These are phyloP conservation scores for Sphagnum tenellum DNA, from an alignment of 225 moss, liverwort and hornwort genomes.

Conservation along the genomic window DNA sequence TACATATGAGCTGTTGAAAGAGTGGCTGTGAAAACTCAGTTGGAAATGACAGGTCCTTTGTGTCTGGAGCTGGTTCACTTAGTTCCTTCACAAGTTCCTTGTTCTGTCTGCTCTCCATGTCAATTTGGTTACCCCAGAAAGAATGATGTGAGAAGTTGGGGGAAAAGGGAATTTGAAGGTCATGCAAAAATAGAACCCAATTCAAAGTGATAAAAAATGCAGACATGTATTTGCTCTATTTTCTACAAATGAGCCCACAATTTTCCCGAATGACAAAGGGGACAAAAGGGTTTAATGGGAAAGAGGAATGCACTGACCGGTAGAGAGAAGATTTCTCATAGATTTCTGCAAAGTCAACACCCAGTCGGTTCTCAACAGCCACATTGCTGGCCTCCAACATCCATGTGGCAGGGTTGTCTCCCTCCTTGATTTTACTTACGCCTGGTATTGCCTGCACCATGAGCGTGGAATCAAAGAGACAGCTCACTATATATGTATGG, in stretches of 20 bases:
- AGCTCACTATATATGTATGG: no score
- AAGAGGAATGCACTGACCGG: background rate
- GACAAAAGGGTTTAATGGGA: no score
- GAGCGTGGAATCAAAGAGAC: no score
- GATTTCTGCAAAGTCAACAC: background rate
- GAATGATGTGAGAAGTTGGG: background rate
- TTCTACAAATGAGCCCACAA: no score
- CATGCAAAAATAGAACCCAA: no score
- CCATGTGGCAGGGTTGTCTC: constrained; percentile 6
- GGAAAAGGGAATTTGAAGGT: no score
- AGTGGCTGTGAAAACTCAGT: constrained; percentile 4
- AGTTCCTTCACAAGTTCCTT: constrained; percentile 2
- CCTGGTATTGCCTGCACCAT: constrained; percentile 5
- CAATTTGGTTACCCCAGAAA: background rate
- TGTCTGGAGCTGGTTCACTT: background rate
- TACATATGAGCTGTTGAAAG: background rate
- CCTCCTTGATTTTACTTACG: constrained; percentile 4
- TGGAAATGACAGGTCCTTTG: constrained; percentile 1
- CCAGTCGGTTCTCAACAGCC: background rate
- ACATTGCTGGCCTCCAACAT: constrained; percentile 2
- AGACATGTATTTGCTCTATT: no score
- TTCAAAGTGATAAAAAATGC: no score
- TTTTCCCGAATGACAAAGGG: no score
- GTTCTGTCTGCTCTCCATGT: constrained; percentile 1
- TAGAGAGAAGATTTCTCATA: constrained; percentile 3